Conservation (phyloP, 495 filamentous ascomycete species). For the Penicillium lagena region DNA sequence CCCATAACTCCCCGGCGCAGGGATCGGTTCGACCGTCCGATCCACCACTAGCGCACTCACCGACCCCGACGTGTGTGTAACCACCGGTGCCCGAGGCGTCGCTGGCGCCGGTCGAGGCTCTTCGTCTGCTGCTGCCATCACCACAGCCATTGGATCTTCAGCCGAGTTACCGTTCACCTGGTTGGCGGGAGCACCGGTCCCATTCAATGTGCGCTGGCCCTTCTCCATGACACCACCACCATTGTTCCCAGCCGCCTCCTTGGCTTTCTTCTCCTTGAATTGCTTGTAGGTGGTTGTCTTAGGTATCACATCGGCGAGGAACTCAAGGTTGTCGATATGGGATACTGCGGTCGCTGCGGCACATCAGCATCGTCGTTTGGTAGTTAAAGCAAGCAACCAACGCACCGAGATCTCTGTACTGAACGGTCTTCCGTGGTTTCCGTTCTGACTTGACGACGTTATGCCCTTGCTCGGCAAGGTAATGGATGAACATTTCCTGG, state of each 20-base stretch:
- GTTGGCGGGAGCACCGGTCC: slow-evolving; percentile 11
- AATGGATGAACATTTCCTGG: slow-evolving; percentile 94
- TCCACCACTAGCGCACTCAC: slow-evolving; percentile 36
- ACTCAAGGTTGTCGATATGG: slow-evolving; percentile 89
- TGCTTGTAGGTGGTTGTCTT: slow-evolving; percentile 75
- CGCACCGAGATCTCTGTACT: slow-evolving; percentile 88
- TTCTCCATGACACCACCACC: slow-evolving; percentile 30
- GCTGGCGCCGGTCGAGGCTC: slow-evolving; percentile 7
- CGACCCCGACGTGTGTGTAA: slow-evolving; percentile 4
- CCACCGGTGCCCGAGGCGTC: slow-evolving; percentile 23
- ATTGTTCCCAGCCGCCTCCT: slow-evolving; percentile 36
- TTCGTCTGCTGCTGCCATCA: slow-evolving; percentile 3
- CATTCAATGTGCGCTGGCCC: slow-evolving; percentile 49
- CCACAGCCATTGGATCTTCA: too few relatives aligned
- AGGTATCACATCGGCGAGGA: slow-evolving; percentile 86
- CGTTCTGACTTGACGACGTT: slow-evolving; percentile 84
- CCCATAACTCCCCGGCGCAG: too few relatives aligned
- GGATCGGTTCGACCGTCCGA: slow-evolving; percentile 19
- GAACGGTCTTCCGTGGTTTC: slow-evolving; percentile 88
- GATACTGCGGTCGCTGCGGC: slow-evolving; percentile 72
- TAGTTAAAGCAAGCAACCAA: neutral
- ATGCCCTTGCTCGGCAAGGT: slow-evolving; percentile 77
- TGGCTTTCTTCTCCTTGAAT: slow-evolving; percentile 60
- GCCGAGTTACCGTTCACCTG: slow-evolving; percentile 20
- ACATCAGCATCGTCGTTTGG: slow-evolving; percentile 1